phyloP scores from a whole-genome alignment of 441 rosid species.

The Gossypium laxum region DNA sequence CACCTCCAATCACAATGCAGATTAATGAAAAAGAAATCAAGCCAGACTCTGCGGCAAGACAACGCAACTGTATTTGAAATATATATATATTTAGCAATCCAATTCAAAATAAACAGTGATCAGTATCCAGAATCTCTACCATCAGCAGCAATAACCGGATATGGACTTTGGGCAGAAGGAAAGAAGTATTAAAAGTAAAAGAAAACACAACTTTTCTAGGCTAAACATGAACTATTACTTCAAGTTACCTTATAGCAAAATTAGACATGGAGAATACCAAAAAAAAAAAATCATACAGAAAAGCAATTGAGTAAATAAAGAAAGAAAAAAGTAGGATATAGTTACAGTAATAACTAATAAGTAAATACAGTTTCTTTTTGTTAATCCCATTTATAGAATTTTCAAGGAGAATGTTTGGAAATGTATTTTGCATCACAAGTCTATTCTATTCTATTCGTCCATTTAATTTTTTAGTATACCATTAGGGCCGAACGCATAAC shows the following conservation, averaged over 20 bases:
- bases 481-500: too few relatives aligned
- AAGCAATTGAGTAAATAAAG: background rate
- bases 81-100: background rate
- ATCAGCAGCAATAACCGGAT: background rate
- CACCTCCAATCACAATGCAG: slow-evolving; percentile 22
- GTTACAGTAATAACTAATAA: background rate
- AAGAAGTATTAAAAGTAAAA: background rate
- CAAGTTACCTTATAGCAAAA: background rate
- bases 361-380: too few relatives aligned
- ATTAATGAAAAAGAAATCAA: slow-evolving; percentile 1
- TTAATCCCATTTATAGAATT: too few relatives aligned
- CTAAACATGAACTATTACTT: background rate
- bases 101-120: background rate
- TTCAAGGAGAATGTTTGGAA: too few relatives aligned
- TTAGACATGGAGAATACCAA: background rate
- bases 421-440: too few relatives aligned
- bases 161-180: background rate
- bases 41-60: background rate
- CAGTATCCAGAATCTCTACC: background rate
- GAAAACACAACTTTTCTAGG: background rate
- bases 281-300: background rate
- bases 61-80: background rate
- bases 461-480: too few relatives aligned
- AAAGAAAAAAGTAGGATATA: background rate
- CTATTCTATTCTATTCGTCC: too few relatives aligned